Base-by-base conservation (phyloP, 1,284 basidiomycete genomes). In the Ganoderma sinense region DNA sequence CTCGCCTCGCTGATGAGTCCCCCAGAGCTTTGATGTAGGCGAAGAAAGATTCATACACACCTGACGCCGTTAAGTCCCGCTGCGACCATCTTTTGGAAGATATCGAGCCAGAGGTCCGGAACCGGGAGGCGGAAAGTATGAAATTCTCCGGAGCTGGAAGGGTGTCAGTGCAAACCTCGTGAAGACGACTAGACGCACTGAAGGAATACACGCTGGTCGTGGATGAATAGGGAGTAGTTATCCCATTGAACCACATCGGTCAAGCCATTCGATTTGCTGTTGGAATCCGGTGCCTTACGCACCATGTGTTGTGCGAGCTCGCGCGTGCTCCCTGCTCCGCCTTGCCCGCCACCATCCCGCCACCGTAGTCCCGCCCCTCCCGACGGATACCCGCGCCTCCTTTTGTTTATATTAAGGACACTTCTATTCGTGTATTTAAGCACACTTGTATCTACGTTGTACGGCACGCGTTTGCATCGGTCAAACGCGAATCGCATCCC, bases 91-190 rank as follows among this genome's bases (percentile, higher is more conserved):
- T 94, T 96, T 75, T 96, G 89, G 59, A 96, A 86, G 65, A 95
- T 90, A 76, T 96, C 94, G 18, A 89, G 85, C 94, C 94, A 96
- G 66, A 96, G 79, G 4, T 87, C 88, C 0, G 92, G 92, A 0
- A 94, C 91, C 1, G 94, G 94, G 2, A 95, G 82, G 26, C 94
- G 87, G 82, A 92, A 96, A 0, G 94, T 89, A 76, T 96, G 94
- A 77, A 96, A 94, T 79, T 96, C 94, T 55, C 93, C 93, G 0
- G 86, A 86, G 69, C 86, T 87, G 63, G 18, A 41, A 6, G 20
- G 41, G 8, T 13, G 8, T 41, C 13, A 45, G 18, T 2, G 7
- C 7, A 3, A 7, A 4, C 4, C 7, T 40, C n/a, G 29, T n/a
- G n/a, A n/a, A n/a, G 40, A 5, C 23, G 6, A 20, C 51, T 11